Base-by-base conservation (phyloP, 2,329 filamentous ascomycete genomes). In the Aspergillus sp. region DNA sequence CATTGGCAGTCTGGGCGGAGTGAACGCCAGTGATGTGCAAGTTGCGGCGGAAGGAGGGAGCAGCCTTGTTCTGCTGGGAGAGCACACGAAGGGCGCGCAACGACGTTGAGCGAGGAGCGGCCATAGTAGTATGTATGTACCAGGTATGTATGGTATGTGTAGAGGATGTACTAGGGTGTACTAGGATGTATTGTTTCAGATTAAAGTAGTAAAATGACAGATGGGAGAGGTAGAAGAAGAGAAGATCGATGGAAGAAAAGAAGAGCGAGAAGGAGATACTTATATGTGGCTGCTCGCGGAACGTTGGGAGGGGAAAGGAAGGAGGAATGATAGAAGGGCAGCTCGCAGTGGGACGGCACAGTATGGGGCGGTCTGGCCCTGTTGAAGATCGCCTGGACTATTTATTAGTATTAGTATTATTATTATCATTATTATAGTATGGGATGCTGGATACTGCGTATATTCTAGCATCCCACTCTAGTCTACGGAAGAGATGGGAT, bases 21-120 rank as follows among this genome's bases (percentile, higher is more conserved):
- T 78, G 71, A 33, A 75, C 74, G 43, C 79, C 79, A 31, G 80
- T 83, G 68, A 82, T 81, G 66, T 78, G 76, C 39, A 83, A 72
- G 44, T 65, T 62, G 52, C 80, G 79, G 53, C 67, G 68, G 45
- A 62, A 49, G 43, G 52, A 47, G 26, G 68, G 60, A 26, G 57
- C 53, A 36, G 61, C 54, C 7, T 53, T 54, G 43, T 58, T 56
- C 39, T 69, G 64, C 51, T 67, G 62, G 5, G 68, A 66, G 19
- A 73, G 63, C 50, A 64, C 56, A 52, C 69, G 69, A 31, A 74
- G 59, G 47, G 68, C 69, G 49, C 70, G 70, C 43, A 74, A 55
- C 10, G 71, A 72, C 29, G 64, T 62, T 34, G 70, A 68, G 47
- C 68, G 68, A 47, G 69, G 61, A 59, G 69, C 70, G 44, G 70